Conservation (phyloP, 768 basidiomycete genomes). For the Russula emetica region DNA sequence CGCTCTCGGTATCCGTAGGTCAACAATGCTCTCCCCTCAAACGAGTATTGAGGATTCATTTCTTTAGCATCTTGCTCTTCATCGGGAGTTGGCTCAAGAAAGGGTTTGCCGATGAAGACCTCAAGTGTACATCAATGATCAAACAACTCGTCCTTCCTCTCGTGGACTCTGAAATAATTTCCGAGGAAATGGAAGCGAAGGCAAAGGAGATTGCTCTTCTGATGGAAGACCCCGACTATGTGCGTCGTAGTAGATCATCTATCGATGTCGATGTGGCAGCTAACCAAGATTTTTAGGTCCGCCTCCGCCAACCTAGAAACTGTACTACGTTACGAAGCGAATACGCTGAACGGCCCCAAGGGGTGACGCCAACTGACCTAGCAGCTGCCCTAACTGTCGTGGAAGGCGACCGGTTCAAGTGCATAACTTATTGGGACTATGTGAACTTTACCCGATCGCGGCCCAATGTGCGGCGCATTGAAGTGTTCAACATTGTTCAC, state of each 20-base stretch:
- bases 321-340: neutral
- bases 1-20: conserved; percentile 10
- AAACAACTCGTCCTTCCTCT: conserved; percentile 10
- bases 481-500: conserved; percentile 14
- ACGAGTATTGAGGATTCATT: neutral
- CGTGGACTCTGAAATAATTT: no score
- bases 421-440: conserved; percentile 20
- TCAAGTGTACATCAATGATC: conserved; percentile 7
- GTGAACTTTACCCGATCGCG: conserved; percentile 9
- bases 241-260: neutral
- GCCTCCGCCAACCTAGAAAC: neutral
- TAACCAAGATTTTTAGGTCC: conserved; percentile 3
- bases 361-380: neutral
- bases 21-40: neutral
- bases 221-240: conserved; percentile 5
- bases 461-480: conserved; percentile 1
- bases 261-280: neutral
- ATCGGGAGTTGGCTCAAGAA: conserved; percentile 20
- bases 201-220: no score
- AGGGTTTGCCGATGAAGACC: conserved; percentile 18
- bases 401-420: conserved; percentile 20
- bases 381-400: conserved; percentile 18
- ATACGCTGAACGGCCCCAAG: neutral
- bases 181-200: no score
- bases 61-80: conserved; percentile 14